These are phyloP conservation scores for Yamadazyma siamensis DNA, from an alignment of 1,139 yeast species.

Conservation along the genomic window DNA sequence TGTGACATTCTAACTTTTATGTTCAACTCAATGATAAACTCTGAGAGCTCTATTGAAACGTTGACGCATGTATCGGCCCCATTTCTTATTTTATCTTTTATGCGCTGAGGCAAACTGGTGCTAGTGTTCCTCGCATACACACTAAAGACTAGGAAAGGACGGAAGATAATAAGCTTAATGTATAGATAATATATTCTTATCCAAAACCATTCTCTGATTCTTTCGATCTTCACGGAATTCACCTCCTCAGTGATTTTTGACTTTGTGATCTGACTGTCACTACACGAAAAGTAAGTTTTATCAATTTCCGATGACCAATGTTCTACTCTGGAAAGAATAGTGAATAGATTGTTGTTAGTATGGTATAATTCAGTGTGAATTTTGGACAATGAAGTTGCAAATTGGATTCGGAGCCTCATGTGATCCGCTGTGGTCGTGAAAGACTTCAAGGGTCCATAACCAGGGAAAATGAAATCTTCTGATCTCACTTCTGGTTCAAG, in stretches of 20 bases:
- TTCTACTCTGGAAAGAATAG: slow-evolving; percentile 9
- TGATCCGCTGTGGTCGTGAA: slow-evolving; percentile 7
- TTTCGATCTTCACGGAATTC: slow-evolving; percentile 1
- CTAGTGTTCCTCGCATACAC: slow-evolving; percentile 7
- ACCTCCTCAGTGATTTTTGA: slow-evolving; percentile 6
- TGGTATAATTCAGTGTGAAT: slow-evolving; percentile 10
- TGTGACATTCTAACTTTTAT: slow-evolving; percentile 9
- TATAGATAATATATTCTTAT: slow-evolving; percentile 12
- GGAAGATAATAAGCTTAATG: slow-evolving; percentile 8
- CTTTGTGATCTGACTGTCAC: slow-evolving; percentile 6
- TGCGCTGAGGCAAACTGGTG: slow-evolving; percentile 5
- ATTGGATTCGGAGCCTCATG: slow-evolving; percentile 7
- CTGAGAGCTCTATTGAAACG: slow-evolving; percentile 9
- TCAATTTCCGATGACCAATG: slow-evolving; percentile 10
- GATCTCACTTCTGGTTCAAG: slow-evolving; percentile 5
- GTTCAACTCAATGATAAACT: slow-evolving; percentile 10
- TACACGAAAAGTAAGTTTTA: slow-evolving; percentile 6
- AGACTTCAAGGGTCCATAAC: slow-evolving; percentile 6
- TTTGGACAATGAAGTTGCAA: slow-evolving; percentile 7
- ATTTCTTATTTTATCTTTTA: slow-evolving; percentile 7
- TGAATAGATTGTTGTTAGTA: slow-evolving; percentile 8
- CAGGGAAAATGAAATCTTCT: slow-evolving; percentile 8
- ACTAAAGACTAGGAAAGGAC: slow-evolving; percentile 11
- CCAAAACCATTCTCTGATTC: slow-evolving; percentile 13
- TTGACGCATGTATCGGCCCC: slow-evolving; percentile 10